Conservation (phyloP, 2,329 filamentous ascomycete species). For the Penicillium sp. region DNA sequence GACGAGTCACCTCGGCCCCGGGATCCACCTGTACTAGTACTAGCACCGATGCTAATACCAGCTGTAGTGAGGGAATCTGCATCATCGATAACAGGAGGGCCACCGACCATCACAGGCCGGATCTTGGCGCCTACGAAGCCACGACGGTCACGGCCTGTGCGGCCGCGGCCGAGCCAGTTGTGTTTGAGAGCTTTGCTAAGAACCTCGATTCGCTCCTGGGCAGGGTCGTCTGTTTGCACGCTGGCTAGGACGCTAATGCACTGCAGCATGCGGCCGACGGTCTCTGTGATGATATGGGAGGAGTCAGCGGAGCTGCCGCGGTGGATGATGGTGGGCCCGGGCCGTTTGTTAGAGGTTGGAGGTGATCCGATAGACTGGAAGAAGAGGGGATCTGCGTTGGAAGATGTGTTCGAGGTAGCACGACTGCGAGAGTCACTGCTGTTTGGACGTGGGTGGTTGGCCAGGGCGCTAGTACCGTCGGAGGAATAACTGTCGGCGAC, state of each 20-base stretch:
- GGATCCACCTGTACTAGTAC: slow-evolving; percentile 23
- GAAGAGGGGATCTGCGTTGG: slow-evolving; percentile 45
- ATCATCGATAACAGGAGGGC: slow-evolving; percentile 28
- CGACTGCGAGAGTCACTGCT: slow-evolving; percentile 58
- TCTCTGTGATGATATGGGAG: slow-evolving; percentile 81
- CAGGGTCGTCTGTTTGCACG: slow-evolving; percentile 68
- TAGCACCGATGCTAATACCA: slow-evolving; percentile 24
- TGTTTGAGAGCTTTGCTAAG: slow-evolving; percentile 86
- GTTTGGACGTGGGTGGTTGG: slow-evolving; percentile 14
- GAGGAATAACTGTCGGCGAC: slow-evolving; percentile 52
- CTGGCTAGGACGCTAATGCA: slow-evolving; percentile 88
- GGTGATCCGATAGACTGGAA: slow-evolving; percentile 45
- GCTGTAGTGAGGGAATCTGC: slow-evolving; percentile 24
- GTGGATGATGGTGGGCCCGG: slow-evolving; percentile 36
- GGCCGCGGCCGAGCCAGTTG: slow-evolving; percentile 89
- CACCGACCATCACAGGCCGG: slow-evolving; percentile 33
- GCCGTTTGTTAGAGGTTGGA: slow-evolving; percentile 25
- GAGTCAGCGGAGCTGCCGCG: slow-evolving; percentile 38
- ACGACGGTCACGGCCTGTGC: slow-evolving; percentile 83
- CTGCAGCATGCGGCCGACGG: slow-evolving; percentile 91
- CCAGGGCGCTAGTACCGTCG: slow-evolving; percentile 46
- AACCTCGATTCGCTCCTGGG: slow-evolving; percentile 75
- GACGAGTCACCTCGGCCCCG: slow-evolving; percentile 22
- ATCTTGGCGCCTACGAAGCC: slow-evolving; percentile 76
- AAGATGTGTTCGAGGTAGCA: slow-evolving; percentile 79